These are phyloP conservation scores for Pharus latifolius DNA, from an alignment of 176 grass and related monocot species.

Conservation along the genomic window DNA sequence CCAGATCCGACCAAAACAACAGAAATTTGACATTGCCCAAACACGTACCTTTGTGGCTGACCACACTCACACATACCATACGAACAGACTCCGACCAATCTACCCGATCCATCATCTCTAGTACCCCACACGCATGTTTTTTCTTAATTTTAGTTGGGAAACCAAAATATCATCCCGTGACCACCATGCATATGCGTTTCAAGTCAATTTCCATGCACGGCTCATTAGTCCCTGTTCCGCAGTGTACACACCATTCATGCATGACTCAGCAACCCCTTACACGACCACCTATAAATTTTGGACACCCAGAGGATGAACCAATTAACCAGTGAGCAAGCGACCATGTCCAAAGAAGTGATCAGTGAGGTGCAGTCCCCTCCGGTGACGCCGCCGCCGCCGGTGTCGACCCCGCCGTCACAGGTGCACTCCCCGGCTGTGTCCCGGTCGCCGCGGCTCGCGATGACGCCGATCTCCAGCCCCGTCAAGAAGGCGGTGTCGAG, in stretches of 20 bases:
- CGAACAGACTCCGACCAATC: too few relatives aligned
- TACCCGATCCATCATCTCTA: too few relatives aligned
- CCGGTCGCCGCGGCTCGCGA: slow-evolving; percentile 40
- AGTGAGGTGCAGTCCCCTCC: slow-evolving; percentile 54
- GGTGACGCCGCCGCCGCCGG: slow-evolving; percentile 34
- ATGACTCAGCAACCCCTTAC: slow-evolving; percentile 34
- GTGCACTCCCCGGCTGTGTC: slow-evolving; percentile 36
- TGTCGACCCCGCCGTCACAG: slow-evolving; percentile 59
- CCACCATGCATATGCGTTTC: not conserved
- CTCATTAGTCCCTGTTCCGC: too few relatives aligned
- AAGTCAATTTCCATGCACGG: not conserved
- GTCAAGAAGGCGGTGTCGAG: slow-evolving; percentile 60
- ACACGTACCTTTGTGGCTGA: too few relatives aligned
- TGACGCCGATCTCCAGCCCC: slow-evolving; percentile 50
- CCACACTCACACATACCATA: too few relatives aligned
- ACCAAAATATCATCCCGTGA: not conserved
- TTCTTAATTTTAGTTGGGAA: too few relatives aligned
- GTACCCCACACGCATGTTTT: too few relatives aligned
- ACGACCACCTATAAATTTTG: slow-evolving; percentile 37
- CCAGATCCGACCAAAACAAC: too few relatives aligned
- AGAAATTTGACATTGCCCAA: too few relatives aligned
- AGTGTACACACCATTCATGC: not conserved
- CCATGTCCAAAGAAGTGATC: slow-evolving; percentile 39
- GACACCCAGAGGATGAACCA: not conserved
- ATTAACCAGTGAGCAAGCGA: not conserved